A percentile compares a stretch with the other conserved stretches of the same genome.
These are phyloP conservation scores for Dactylorhiza incarnata DNA, from an alignment of 106 monocot genomes.

Conservation along the genomic window DNA sequence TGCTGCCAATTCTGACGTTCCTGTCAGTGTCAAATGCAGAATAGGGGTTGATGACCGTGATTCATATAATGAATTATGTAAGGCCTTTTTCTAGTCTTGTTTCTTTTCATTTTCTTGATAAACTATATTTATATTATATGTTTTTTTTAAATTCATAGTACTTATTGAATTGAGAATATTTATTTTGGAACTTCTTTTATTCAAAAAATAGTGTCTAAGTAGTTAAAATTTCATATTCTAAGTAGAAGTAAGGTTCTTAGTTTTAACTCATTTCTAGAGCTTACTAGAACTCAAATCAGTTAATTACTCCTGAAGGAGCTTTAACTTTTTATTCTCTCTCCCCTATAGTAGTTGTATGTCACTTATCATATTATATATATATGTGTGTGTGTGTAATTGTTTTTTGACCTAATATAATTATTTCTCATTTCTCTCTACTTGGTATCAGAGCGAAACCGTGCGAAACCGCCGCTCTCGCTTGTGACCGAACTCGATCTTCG, in stretches of 20 bases:
- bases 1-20: slow-evolving; percentile 75
- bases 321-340: not conserved
- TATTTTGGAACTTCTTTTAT: not conserved
- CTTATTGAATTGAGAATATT: not conserved
- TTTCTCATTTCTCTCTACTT: too few species aligned
- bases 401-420: too few species aligned
- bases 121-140: not conserved
- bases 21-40: slow-evolving; percentile 97
- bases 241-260: not conserved
- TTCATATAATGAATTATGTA: slow-evolving; percentile 92
- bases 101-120: not conserved
- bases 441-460: too few species aligned
- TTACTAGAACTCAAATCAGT: not conserved
- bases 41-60: slow-evolving; percentile 95
- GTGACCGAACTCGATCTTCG: too few species aligned
- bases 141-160: not conserved
- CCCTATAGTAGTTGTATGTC: too few species aligned
- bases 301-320: not conserved
- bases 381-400: too few species aligned
- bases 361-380: too few species aligned
- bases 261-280: slow-evolving; percentile 2
- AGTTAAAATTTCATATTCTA: not conserved
- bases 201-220: not conserved
- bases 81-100: slow-evolving; percentile 17
- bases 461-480: too few species aligned